Evolutionary conservation across 2,329 filamentous ascomycete genomes (phyloP).

Genomic region (Capronia epimyces): DNA sequence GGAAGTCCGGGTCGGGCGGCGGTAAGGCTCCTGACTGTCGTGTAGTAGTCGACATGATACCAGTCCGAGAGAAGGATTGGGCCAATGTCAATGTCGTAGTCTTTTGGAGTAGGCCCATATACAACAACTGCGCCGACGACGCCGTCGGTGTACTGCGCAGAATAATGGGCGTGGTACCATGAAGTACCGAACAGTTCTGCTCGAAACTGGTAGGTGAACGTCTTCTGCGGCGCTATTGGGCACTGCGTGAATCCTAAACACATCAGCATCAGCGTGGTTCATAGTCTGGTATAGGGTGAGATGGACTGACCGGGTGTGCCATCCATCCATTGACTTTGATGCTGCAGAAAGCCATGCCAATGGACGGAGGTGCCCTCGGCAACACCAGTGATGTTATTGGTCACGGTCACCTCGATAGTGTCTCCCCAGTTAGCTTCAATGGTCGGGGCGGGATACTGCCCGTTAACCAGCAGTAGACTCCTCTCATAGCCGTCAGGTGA

Average conservation of each 20-base stretch:
- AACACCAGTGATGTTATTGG: constrained; percentile 33
- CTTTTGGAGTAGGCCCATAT: constrained; percentile 23
- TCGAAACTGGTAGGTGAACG: constrained; percentile 35
- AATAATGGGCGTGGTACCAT: constrained; percentile 38
- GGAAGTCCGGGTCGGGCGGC: constrained; percentile 17
- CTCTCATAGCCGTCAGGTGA: constrained; percentile 32
- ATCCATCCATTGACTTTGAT: constrained; percentile 37
- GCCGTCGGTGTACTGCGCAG: constrained; percentile 31
- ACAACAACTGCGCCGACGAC: constrained; percentile 32
- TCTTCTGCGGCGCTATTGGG: constrained; percentile 39
- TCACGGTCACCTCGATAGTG: constrained; percentile 32
- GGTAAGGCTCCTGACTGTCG: constrained; percentile 17
- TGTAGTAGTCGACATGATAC: constrained; percentile 24
- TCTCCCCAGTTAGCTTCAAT: constrained; percentile 31
- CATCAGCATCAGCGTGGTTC: no score
- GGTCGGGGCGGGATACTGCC: constrained; percentile 54
- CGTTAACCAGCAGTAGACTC: constrained; percentile 32
- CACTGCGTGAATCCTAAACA: constrained; percentile 41
- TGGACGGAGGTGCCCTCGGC: constrained; percentile 38
- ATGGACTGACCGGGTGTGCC: constrained; percentile 40
- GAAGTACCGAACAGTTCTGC: constrained; percentile 37
- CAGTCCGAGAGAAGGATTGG: constrained; percentile 28
- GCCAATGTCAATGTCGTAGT: constrained; percentile 26
- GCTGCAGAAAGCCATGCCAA: constrained; percentile 38
- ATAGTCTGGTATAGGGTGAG: no score